Evolutionary conservation across 2,329 filamentous ascomycete species (phyloP), one percentile per base, ranked within the genome.

Genomic region (Stachybotrys echinatus): DNA sequence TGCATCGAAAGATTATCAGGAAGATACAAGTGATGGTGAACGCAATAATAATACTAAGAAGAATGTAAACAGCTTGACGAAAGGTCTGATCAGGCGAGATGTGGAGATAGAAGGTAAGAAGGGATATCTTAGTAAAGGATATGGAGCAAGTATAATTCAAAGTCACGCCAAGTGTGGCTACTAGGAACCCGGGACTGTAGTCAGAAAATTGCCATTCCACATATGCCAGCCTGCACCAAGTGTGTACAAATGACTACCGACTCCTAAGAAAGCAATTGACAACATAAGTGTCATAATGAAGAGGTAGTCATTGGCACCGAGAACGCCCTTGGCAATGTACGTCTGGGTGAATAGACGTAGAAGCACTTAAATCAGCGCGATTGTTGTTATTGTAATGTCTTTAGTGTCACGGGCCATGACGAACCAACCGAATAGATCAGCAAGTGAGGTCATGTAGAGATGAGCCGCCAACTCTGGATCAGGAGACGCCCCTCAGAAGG

Each of bases 31-130:
- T 55, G n/a, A 73, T 21, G 18, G 66, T 71, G 51, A 75, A 74
- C 6, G 68, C 47, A 17, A 58, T 48, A 43, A 74, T 62, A 8
- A 76, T 55, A 12, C 54, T 52, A 22, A 74, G 70, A 17, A 50
- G 50, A 12, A 42, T 37, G 50, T 55, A 49, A 1, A 62, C 60
- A 3, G 53, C 51, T 20, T 54, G 50, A 37, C 56, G 59, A 22
- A 62, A 55, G n/a, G 51, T 18, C 23, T 50, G 50, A 12, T 58
- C 53, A 4, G 60, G 60, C 0, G 56, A 62, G 42, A 77, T 73
- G 23, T 74, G 65, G 12, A 76, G 64, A 45, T 76, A 76, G 50
- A 74, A 74, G 51, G 66, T 66, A 2, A 76, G 59, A 23, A 76
- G 72, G 0, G 72, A 76, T 0, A 66, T 59, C 53, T 77, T 76